These are phyloP conservation scores for Crucibulum laeve DNA, from an alignment of 768 basidiomycete species.

Conservation along the genomic window DNA sequence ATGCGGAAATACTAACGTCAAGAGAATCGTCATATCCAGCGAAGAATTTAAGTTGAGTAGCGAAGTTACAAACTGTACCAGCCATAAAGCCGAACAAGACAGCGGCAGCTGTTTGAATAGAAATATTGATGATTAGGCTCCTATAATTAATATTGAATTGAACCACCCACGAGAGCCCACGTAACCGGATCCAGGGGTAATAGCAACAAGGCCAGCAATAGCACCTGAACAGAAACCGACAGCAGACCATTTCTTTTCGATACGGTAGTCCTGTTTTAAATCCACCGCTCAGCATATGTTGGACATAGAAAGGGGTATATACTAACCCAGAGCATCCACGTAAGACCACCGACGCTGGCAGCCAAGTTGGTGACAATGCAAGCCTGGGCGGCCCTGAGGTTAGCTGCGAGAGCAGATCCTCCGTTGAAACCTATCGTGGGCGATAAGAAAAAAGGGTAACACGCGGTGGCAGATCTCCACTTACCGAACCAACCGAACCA, in stretches of 20 bases:
- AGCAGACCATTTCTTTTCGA: conserved; percentile 90
- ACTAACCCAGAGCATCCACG: conserved; percentile 87
- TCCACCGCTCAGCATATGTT: not conserved
- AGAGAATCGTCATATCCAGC: conserved; percentile 75
- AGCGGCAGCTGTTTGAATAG: conserved; percentile 56
- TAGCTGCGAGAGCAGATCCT: conserved; percentile 85
- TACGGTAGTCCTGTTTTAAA: conserved; percentile 67
- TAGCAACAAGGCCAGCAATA: conserved; percentile 85
- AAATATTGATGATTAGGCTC: not conserved
- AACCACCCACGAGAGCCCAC: conserved; percentile 72
- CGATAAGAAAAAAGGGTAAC: not conserved
- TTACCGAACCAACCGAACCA: conserved; percentile 94
- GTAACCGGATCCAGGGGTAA: conserved; percentile 78
- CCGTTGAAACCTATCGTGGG: conserved; percentile 67
- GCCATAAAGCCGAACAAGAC: conserved; percentile 84
- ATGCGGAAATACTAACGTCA: conserved; percentile 45
- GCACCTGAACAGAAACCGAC: conserved; percentile 97
- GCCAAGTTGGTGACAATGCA: conserved; percentile 94
- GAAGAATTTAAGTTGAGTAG: conserved; percentile 91
- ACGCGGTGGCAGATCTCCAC: conserved; percentile 11
- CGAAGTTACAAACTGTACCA: conserved; percentile 88
- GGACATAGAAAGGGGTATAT: not conserved
- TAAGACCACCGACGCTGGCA: conserved; percentile 81
- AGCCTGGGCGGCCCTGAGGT: conserved; percentile 82
- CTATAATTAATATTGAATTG: not conserved